These are phyloP conservation scores for Triticum aestivum DNA, from an alignment of 176 grass and related monocot species.

Conservation along the genomic window IWGSC_CS_RefSeq_v2.1 NC_057814.1:7122721-7123220, in stretches of 20 bases:
- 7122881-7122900: background rate
- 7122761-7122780: background rate
- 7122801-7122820: conserved; percentile 36
- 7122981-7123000: background rate
- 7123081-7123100: background rate
- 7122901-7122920: background rate
- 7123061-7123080: conserved; percentile 21
- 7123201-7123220: too few relatives aligned
- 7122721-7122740: background rate
- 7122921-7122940: too few relatives aligned
- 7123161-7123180: too few relatives aligned
- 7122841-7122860: background rate
- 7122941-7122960: background rate
- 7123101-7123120: background rate
- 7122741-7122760: background rate
- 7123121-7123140: background rate
- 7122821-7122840: conserved; percentile 7
- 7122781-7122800: background rate
- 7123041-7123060: conserved; percentile 2
- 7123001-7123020: background rate
- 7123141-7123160: too few relatives aligned
- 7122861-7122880: background rate
- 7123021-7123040: background rate
- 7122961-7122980: too few relatives aligned
- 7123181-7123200: too few relatives aligned